phyloP scores from a whole-genome alignment of 2,329 filamentous ascomycete genomes.

The Fusarium buharicum region DNA sequence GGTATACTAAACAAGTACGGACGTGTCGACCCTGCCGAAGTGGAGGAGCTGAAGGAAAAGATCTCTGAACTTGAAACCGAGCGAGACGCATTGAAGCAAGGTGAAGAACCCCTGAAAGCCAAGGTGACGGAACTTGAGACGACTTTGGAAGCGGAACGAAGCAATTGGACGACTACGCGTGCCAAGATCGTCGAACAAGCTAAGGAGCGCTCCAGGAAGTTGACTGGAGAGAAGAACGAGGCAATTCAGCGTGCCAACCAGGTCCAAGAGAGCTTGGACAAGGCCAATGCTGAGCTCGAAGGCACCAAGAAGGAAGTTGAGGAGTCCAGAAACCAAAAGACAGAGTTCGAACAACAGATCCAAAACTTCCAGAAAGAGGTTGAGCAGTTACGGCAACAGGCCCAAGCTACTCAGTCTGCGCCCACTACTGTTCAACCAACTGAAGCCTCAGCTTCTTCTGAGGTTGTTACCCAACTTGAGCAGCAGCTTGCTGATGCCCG shows the following conservation, averaged over 20 bases:
- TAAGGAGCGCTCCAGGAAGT: conserved; percentile 67
- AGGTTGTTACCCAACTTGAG: conserved; percentile 62
- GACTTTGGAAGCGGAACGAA: conserved; percentile 64
- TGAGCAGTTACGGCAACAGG: conserved; percentile 52
- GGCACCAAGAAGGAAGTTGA: conserved; percentile 55
- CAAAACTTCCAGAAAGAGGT: conserved; percentile 57
- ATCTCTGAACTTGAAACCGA: conserved; percentile 74
- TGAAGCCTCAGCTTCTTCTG: conserved; percentile 53
- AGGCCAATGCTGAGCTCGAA: conserved; percentile 65
- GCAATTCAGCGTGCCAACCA: conserved; percentile 62
- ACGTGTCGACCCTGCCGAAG: conserved; percentile 90
- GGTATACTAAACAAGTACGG: conserved; percentile 97
- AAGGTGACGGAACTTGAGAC: conserved; percentile 64
- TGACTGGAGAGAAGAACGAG: conserved; percentile 66
- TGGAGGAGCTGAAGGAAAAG: conserved; percentile 87
- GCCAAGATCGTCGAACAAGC: conserved; percentile 69
- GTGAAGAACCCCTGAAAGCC: conserved; percentile 62
- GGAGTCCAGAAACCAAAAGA: conserved; percentile 47
- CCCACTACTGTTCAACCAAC: conserved; percentile 50
- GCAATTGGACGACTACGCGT: conserved; percentile 62
- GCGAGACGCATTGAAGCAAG: conserved; percentile 65
- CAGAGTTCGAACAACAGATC: conserved; percentile 56
- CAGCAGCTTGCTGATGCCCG: conserved; percentile 60
- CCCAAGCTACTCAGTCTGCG: conserved; percentile 49
- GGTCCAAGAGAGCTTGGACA: conserved; percentile 61